phyloP scores from a whole-genome alignment of 352 stramenopile genomes.

The Aphanomyces euteiches region DNA sequence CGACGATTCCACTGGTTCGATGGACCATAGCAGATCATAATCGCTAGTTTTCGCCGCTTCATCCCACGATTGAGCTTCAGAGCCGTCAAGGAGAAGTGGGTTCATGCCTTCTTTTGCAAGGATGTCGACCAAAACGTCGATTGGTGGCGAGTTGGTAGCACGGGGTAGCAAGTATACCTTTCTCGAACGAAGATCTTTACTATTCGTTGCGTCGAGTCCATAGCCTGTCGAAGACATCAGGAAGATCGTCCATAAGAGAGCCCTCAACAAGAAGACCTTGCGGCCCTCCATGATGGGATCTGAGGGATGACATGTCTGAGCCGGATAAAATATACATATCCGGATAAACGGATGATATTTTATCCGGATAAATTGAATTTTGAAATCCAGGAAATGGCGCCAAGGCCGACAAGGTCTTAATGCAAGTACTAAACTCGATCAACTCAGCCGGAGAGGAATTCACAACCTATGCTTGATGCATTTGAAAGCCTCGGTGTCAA shows the following conservation, averaged over 20 bases:
- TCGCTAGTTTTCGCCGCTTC: background rate
- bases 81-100: slow-evolving; percentile 11
- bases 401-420: background rate
- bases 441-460: no score
- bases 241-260: no score
- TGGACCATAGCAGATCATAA: slow-evolving; percentile 26
- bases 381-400: no score
- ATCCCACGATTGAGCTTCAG: slow-evolving; percentile 15
- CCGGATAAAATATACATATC: no score
- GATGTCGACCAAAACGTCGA: background rate
- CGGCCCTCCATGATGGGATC: no score
- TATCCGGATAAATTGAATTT: slow-evolving; percentile 1
- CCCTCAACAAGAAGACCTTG: no score
- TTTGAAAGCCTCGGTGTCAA: slow-evolving; percentile 9
- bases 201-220: background rate
- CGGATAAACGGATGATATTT: background rate
- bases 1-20: background rate
- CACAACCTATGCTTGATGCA: slow-evolving; percentile 12
- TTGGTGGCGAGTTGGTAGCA: background rate
- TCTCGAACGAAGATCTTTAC: background rate
- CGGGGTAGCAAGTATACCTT: slow-evolving; percentile 20
- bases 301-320: no score
- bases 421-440: background rate
- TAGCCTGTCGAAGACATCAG: no score
- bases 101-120: background rate